Evolutionary conservation across 768 basidiomycete species (phyloP).

Genomic region (Pleurotus eryngii): DNA sequence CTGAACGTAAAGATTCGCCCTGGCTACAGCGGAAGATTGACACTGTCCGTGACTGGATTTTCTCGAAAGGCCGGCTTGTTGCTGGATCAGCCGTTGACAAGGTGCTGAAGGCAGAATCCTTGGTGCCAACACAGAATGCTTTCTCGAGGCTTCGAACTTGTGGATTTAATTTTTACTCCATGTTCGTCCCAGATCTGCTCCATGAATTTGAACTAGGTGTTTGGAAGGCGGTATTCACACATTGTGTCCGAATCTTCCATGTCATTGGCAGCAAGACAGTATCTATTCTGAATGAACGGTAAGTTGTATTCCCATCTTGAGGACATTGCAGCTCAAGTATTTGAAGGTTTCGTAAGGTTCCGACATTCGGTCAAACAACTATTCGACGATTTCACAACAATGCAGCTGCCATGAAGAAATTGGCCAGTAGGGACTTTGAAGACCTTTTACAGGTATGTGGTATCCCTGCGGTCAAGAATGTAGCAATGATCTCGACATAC

Average conservation of each 20-base stretch:
- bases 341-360: slow-evolving; percentile 20
- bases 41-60: slow-evolving; percentile 6
- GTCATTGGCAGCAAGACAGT: slow-evolving; percentile 10
- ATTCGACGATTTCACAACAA: slow-evolving; percentile 33
- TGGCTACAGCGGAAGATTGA: neutral
- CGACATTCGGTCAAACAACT: slow-evolving; percentile 25
- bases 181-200: slow-evolving; percentile 25
- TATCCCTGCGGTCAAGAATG: too few relatives aligned
- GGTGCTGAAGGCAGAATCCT: neutral
- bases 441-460: slow-evolving; percentile 36
- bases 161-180: slow-evolving; percentile 18
- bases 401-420: slow-evolving; percentile 29
- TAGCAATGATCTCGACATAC: too few relatives aligned
- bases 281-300: slow-evolving; percentile 19
- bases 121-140: slow-evolving; percentile 19
- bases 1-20: slow-evolving; percentile 7
- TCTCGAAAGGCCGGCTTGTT: neutral
- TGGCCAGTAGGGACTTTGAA: slow-evolving; percentile 36
- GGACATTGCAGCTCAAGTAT: too few relatives aligned
- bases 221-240: slow-evolving; percentile 26
- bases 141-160: slow-evolving; percentile 16
- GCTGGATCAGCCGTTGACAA: neutral
- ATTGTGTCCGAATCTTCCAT: slow-evolving; percentile 25
- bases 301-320: neutral
- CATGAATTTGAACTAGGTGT: slow-evolving; percentile 34